Evolutionary conservation across 1,139 yeast species (phyloP).

Genomic region (Sugiyamaella neomexicana): DNA sequence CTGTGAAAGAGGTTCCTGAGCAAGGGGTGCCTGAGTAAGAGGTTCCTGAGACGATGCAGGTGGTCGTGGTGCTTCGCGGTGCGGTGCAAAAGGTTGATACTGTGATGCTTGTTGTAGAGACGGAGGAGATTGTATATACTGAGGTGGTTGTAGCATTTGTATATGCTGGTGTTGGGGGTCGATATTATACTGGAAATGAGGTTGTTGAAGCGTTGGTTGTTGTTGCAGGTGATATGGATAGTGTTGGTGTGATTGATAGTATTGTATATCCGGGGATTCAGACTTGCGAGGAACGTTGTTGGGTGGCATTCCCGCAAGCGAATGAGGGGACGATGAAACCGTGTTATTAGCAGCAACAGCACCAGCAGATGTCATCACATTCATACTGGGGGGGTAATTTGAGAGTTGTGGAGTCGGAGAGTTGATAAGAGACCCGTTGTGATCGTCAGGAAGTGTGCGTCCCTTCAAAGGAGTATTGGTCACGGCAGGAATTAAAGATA

Average conservation of each 20-base stretch:
- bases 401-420: slow-evolving; percentile 12
- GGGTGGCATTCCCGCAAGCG: slow-evolving; percentile 12
- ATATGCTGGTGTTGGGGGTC: neutral
- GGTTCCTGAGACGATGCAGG: neutral
- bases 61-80: neutral
- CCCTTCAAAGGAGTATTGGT: slow-evolving; percentile 30
- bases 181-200: neutral
- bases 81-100: neutral
- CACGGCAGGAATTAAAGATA: slow-evolving; percentile 34
- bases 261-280: neutral
- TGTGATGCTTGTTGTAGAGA: neutral
- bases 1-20: neutral
- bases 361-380: too few relatives aligned
- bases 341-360: neutral
- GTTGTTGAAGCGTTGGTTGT: slow-evolving; percentile 5
- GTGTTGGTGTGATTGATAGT: neutral
- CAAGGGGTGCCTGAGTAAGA: too few relatives aligned
- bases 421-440: slow-evolving; percentile 7
- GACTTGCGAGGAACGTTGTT: slow-evolving; percentile 1
- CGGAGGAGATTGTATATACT: slow-evolving; percentile 1
- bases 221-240: slow-evolving; percentile 5
- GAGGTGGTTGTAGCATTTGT: slow-evolving; percentile 10
- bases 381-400: slow-evolving; percentile 10
- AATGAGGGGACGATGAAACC: slow-evolving; percentile 4
- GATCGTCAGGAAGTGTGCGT: slow-evolving; percentile 15